Conservation (phyloP, 495 filamentous ascomycete genomes). For the Hypoxylon subgilvum region DNA sequence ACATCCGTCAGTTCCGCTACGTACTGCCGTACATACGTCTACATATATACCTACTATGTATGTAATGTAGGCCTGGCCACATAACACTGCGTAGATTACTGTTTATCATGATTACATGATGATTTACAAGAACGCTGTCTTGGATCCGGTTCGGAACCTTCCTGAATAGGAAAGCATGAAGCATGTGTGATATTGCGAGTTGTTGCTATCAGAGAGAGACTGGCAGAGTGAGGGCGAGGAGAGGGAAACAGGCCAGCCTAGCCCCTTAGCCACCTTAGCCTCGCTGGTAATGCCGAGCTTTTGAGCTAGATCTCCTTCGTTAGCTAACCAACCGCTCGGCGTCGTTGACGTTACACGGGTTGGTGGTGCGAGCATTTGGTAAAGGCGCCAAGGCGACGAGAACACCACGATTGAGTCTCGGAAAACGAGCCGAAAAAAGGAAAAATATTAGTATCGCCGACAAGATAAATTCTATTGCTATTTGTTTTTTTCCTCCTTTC, state of each 20-base stretch:
- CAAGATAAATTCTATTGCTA: not conserved
- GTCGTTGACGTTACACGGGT: constrained; percentile 7
- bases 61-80: too few species aligned
- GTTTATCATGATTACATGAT: too few species aligned
- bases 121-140: too few species aligned
- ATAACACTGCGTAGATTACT: too few species aligned
- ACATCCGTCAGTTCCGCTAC: not conserved
- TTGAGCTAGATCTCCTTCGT: not conserved
- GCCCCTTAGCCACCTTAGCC: not conserved
- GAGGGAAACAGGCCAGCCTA: not conserved
- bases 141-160: constrained; percentile 25
- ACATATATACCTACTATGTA: too few species aligned
- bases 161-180: constrained; percentile 27
- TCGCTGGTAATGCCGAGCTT: constrained; percentile 1
- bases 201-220: too few species aligned
- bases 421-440: constrained; percentile 17
- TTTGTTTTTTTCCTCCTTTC: not conserved
- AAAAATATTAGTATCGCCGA: not conserved
- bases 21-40: too few species aligned
- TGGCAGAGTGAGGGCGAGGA: too few species aligned
- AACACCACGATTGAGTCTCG: constrained; percentile 15
- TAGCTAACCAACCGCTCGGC: constrained; percentile 18
- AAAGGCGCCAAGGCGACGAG: too few species aligned
- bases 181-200: too few species aligned
- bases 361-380: too few species aligned